Base-by-base conservation (phyloP, 2,329 filamentous ascomycete species). In the Colletotrichum chlorophyti region DNA sequence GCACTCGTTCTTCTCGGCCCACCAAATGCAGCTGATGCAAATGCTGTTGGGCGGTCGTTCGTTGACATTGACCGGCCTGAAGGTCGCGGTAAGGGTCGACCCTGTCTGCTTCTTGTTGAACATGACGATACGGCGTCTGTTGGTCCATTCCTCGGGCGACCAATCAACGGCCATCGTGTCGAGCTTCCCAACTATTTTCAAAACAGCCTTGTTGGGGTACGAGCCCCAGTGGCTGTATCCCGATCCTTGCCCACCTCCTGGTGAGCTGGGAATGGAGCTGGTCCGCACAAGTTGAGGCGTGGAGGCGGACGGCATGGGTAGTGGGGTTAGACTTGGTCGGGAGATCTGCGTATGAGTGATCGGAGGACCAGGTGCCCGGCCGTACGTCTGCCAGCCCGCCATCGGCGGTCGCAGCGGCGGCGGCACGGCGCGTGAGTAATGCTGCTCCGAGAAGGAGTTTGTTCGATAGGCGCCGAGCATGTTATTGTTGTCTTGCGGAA, bases 21-120 rank as follows among this genome's bases (percentile, higher is more conserved):
- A 99, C 81, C 88, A 93, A 69, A 99, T 99, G 79, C 95, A 99
- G 74, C 93, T 97, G 71, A 99, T 91, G 76, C 93, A 97, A 60
- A 96, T 94, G 75, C 90, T 93, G 76, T 94, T 91, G 3, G 88
- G 86, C 1, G 89, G 85, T 19, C 93, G 86, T 62, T 97, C 91
- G 67, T 92, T 91, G 12, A 87, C 86, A 14, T 90, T 82, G 42
- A 97, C 88, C 0, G 93, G 81, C 46, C 88, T 86, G 77, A 98
- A 98, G 12, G 83, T 89, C 12, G 91, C 86, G 29, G 87, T 89
- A 53, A 98, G 89, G 4, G 90, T 91, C 69, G 90, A 93, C 24
- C 92, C 93, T 29, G 81, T 82, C 74, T 98, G 94, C 60, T 85
- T 86, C 67, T 95, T 89, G 66, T 84, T 88, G 77, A 99, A 99